Percentiles rank a stretch among this genome's conserved stretches.
phyloP scores from a whole-genome alignment of 257 asterid genomes.

The Plantago ovata region DNA sequence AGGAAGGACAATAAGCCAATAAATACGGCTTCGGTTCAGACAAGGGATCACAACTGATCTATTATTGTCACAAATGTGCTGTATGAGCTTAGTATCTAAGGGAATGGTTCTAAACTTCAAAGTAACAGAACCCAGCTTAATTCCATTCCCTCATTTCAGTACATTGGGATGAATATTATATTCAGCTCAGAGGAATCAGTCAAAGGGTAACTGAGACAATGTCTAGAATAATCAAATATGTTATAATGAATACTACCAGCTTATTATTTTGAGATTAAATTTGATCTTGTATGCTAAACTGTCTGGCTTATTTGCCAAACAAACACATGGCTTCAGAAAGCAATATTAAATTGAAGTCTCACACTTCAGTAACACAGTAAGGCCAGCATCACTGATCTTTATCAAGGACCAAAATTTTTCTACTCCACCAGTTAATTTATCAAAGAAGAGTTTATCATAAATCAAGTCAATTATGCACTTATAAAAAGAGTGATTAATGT shows the following conservation, averaged over 20 bases:
- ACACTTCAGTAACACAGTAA: no score
- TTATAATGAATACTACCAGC: no score
- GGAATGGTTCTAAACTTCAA: not conserved
- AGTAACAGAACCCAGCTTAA: not conserved
- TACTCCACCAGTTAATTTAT: no score
- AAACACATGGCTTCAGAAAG: not conserved
- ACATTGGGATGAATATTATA: not conserved
- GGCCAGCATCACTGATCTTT: no score
- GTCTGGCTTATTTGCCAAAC: not conserved
- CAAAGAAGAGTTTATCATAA: no score
- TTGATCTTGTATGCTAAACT: not conserved
- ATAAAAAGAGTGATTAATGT: no score
- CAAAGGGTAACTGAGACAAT: not conserved
- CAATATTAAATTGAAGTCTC: constrained; percentile 1
- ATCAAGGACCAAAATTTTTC: no score
- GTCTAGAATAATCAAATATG: no score
- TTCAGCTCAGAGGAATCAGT: not conserved
- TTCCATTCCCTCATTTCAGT: not conserved
- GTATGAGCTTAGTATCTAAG: constrained; percentile 7
- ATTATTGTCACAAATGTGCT: not conserved
- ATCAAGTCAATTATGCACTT: no score
- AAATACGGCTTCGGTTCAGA: constrained; percentile 2
- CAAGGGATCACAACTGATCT: not conserved
- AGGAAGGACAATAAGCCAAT: not conserved
- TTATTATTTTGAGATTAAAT: no score